Evolutionary conservation across 2,329 filamentous ascomycete species (phyloP), one percentile per base, ranked within the genome.

Genomic region (Colletotrichum costaricense): DNA sequence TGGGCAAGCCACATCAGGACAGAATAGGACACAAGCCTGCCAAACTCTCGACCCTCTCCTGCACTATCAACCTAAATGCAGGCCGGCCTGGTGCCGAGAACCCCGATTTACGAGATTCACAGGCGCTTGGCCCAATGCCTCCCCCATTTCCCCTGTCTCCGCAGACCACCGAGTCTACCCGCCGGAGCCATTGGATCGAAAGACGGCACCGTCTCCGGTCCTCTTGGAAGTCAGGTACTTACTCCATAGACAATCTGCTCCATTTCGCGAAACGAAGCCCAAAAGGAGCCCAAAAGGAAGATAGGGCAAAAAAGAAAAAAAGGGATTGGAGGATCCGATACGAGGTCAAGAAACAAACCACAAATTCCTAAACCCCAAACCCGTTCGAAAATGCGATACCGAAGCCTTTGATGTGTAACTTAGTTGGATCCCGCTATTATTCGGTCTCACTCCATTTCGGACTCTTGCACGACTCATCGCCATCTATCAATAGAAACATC

Each of bases 31-130:
- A 42, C 38, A 42, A 42, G 38, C 11, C 19, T 49, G 42, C 14
- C 42, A 49, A 49, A 49, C 16, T 52, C 33, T 54, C 4, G 12
- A 54, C 22, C 9, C 16, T 38, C 62, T 35, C 63, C 30, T 65
- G 63, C 63, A 30, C 52, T 57, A 57, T 5, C 33, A 38, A 35
- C 33, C 33, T 12, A 35, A 35, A 35, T 12, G 8, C 19, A 38
- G 4, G 19, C 42, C 52, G 35, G 24, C n/a, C 26, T 16, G 26
- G 35, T 57, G 33, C 30, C 9, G 46, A 26, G 22, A 55, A 33
- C 52, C 42, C 42, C 63, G 24, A 58, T 69, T 63, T 72, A 72
- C 58, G 52, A 69, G 38, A 46, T 26, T 55, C 58, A 56, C 65
- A 63, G 52, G 42, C 56, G n/a, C 33, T 42, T 42, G 7, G 35